Base-by-base conservation (phyloP, 148 eudicot genomes). In the Silene conica region DNA sequence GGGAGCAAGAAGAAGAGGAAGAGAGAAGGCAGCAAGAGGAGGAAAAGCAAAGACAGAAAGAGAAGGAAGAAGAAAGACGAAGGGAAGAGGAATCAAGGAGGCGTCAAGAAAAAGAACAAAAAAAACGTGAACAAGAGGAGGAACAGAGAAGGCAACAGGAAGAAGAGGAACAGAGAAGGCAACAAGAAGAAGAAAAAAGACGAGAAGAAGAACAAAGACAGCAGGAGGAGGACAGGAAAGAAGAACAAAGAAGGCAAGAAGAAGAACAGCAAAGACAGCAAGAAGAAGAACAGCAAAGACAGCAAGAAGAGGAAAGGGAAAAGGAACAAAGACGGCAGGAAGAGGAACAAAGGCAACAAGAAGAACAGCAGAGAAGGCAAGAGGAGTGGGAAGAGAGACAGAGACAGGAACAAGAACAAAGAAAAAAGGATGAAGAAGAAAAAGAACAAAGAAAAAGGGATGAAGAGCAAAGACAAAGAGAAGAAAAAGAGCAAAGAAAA, bases 101-200 rank as follows among this genome's bases (percentile, higher is more conserved):
- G 13, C 8, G 38, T 12, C 31, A 41, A 18, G n/a, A 43, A 8
- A 4, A 50, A 3, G 55, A 50, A 50, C 55, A 50, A 50, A 50
- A 41, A 19, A n/a, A 20, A 19, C 28, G 48, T 58, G 34, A 13
- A 48, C 55, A 59, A 22, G 73, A 70, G 73, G 80, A 54, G 46
- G 71, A 43, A 22, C 28, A 57, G 46, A 6, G 26, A 14, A 71
- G 71, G 19, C 23, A 18, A 6, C 57, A 60, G 63, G 12, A 60
- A 72, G 74, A 62, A 13, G 68, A 52, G 56, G 64, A 31, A 63
- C 54, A 13, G 74, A 74, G 18, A n/a, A 18, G 50, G 52, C 70
- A 74, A 11, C 38, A 68, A 62, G 13, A 69, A 70, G 69, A 61
- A 16, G 77, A 73, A 21, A 3, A 16, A 71, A 46, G 9, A 31